Evolutionary conservation across 139 green algal species (phyloP).

Genomic region (Chlamydomonas incerta): DNA sequence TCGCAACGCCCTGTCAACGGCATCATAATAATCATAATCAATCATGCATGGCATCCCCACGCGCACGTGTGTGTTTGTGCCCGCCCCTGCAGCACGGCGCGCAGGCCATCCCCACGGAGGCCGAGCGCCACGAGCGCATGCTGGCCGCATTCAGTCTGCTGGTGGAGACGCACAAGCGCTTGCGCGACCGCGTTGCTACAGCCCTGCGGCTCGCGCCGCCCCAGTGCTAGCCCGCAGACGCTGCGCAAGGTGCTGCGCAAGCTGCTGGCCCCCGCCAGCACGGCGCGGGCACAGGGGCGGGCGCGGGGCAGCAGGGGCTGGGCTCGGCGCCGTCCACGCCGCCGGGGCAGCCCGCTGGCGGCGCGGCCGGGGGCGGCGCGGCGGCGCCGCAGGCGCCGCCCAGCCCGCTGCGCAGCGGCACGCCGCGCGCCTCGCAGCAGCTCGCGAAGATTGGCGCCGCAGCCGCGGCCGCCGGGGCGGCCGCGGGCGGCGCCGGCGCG

Average conservation of each 20-base stretch:
- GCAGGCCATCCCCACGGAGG: not conserved
- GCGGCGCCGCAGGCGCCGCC: too few relatives aligned
- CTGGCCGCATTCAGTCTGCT: not conserved
- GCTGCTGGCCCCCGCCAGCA: not conserved
- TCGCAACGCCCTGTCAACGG: too few relatives aligned
- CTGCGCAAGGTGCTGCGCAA: conserved; percentile 15
- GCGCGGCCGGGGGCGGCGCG: too few relatives aligned
- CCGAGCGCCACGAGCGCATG: conserved; percentile 29
- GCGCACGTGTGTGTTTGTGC: too few relatives aligned
- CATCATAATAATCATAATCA: too few relatives aligned
- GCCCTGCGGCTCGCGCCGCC: conserved; percentile 4
- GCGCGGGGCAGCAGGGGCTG: too few relatives aligned
- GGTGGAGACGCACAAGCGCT: not conserved
- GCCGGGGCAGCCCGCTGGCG: not conserved
- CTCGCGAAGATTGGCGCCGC: too few relatives aligned
- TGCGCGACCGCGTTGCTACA: not conserved
- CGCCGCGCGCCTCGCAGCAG: not conserved
- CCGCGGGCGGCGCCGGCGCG: not conserved
- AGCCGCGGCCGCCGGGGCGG: not conserved
- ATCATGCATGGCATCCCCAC: too few relatives aligned
- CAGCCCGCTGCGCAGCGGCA: too few relatives aligned
- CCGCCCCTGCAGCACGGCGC: conserved; percentile 19
- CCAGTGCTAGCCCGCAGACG: conserved; percentile 39
- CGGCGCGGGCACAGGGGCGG: not conserved
- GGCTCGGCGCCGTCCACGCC: not conserved